Evolutionary conservation across 108 stramenopile species (phyloP).

Genomic region (Cyclotella sp.): DNA sequence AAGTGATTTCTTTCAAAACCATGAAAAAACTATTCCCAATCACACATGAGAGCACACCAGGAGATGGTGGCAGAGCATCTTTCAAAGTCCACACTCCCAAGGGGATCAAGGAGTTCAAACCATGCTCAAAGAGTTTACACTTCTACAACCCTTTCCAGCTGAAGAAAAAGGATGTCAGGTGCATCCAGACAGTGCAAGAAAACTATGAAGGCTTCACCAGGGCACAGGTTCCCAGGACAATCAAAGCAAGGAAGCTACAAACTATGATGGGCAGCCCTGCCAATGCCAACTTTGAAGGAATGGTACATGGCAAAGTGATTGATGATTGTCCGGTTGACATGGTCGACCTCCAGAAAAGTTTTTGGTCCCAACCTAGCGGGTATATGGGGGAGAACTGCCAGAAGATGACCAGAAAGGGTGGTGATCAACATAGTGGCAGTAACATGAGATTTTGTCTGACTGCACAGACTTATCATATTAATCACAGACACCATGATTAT

Average conservation of each 20-base stretch:
- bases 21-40: not conserved
- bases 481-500: too few species aligned
- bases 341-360: not conserved
- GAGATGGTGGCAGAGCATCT: not conserved
- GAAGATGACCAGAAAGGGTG: too few species aligned
- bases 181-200: not conserved
- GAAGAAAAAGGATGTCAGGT: not conserved
- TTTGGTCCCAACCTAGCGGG: not conserved
- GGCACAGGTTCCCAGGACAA: not conserved
- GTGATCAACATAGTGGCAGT: too few species aligned
- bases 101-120: not conserved
- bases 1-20: not conserved
- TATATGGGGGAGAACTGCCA: too few species aligned
- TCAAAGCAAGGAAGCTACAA: not conserved
- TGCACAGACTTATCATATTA: too few species aligned
- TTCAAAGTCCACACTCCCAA: not conserved
- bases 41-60: not conserved
- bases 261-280: not conserved
- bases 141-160: not conserved
- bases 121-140: not conserved
- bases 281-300: not conserved
- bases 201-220: not conserved
- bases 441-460: too few species aligned
- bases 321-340: not conserved
- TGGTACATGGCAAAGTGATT: not conserved